These are phyloP conservation scores for Pseudogymnoascus sp. DNA, from an alignment of 2,329 filamentous ascomycete species.

Conservation along the genomic window DNA sequence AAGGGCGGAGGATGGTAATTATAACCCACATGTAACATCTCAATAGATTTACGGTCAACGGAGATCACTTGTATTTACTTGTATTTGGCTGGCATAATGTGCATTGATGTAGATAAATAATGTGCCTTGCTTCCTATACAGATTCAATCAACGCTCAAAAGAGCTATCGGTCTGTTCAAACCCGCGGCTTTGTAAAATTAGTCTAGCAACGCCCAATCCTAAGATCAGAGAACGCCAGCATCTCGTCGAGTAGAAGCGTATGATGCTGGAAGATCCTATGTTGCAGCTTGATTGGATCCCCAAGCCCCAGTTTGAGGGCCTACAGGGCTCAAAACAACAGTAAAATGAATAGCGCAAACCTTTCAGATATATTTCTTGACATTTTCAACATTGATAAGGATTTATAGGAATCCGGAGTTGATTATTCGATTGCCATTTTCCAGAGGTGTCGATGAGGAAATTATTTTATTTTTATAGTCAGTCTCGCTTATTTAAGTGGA, in stretches of 20 bases:
- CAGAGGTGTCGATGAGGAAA: background rate
- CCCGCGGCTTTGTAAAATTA: constrained; percentile 11
- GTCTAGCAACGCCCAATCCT: constrained; percentile 12
- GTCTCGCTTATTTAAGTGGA: constrained; percentile 10
- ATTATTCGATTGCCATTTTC: background rate
- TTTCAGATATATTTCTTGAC: background rate
- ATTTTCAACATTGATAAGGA: background rate
- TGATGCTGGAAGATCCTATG: constrained; percentile 10
- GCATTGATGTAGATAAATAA: constrained; percentile 5
- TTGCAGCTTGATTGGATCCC: constrained; percentile 2
- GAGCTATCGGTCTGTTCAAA: constrained; percentile 11
- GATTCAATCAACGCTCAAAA: constrained; percentile 9
- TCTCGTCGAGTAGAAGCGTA: constrained; percentile 7
- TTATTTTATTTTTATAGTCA: constrained; percentile 9
- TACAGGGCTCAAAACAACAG: background rate
- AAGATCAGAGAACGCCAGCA: constrained; percentile 10
- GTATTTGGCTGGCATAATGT: background rate
- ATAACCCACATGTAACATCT: background rate
- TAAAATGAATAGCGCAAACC: background rate
- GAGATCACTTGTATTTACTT: background rate
- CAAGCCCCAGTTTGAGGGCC: background rate
- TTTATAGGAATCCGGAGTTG: background rate
- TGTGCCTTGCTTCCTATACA: constrained; percentile 12
- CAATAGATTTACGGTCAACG: background rate
- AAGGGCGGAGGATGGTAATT: constrained; percentile 29